Base-by-base conservation (phyloP, 1,284 basidiomycete species). In the Marasmius fiardii region DNA sequence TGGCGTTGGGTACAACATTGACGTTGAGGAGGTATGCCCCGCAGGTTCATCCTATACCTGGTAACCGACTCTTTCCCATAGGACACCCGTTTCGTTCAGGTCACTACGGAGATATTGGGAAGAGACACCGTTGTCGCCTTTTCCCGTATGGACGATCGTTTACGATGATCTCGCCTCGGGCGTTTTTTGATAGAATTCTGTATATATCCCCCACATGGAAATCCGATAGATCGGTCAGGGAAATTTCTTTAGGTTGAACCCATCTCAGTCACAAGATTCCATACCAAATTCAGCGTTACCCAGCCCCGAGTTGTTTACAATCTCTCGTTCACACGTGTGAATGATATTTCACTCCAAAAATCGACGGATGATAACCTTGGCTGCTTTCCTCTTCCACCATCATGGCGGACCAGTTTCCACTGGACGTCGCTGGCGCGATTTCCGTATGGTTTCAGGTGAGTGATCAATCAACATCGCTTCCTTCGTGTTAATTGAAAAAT, bases 1-100 rank as follows among this genome's bases (percentile, higher is more conserved):
- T 12, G 94, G 93, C 4, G 69, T 95, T 1, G 79, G 82, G 1
- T 90, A 88, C 57, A 69, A 50, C 47, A 37, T 52, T 44, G 55
- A 53, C 2, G 55, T 45, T 39, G 58, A 61, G 18, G 34, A 54
- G 52, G 54, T 58, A 57, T 31, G 52, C 53, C 26, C n/a, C 24
- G 41, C 26, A 35, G 8, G 31, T 6, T n/a, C 12, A 18, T 11
- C 31, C n/a, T 16, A 26, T 35, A n/a, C n/a, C n/a, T 20, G 53
- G 51, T 4, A 20, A 51, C 39, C 10, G 43, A 26, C 16, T 33
- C 33, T 24, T 50, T 37, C 37, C 20, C 31, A 3, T 44, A 76
- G 74, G 44, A 58, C 20, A 59, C 67, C n/a, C 53, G 44, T 18
- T 69, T 78, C 44, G 61, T 66, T 39, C 69, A 74, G 51, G 35